Base-by-base conservation (phyloP, 1,139 yeast genomes). In the Kurtzmaniella quercitrusa region DNA sequence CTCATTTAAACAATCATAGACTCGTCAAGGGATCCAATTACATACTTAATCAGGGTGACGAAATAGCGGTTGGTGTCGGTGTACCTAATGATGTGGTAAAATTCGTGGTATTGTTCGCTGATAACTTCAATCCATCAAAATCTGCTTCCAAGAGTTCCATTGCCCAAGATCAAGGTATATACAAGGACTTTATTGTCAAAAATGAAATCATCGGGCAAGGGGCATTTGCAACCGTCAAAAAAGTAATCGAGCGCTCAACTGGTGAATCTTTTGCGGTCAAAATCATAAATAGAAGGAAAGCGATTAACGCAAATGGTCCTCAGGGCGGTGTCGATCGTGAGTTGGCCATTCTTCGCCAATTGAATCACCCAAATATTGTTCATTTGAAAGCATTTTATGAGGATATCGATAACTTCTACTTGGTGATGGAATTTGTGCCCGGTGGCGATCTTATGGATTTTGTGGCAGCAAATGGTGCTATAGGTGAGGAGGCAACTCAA, bases 361-460 rank as follows among this genome's bases (percentile, higher is more conserved):
- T 91, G 38, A 77, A 87, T 53, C 97, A 91, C 60, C 89, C 94
- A 3, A 81, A 89, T 48, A 87, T 93, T 36, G 97, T 91, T 7
- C 71, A 81, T 38, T 70, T 93, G 44, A 82, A 85, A 55, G 93
- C 89, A 7, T 88, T 86, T 53, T 89, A 82, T 57, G 96, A 89
- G 58, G 97, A 91, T 58, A 66, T 71, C 11, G 86, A 84, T 46
- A 80, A 78, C 54, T 88, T 88, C 60, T 93, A 88, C 59, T 71
- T 93, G 49, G 91, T 93, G 3, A 91, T 93, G 97, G 98, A 93
- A 57, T 84, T 84, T 53, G 94, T 93, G 16, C 84, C 95, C 1
- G 97, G 97, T 8, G 98, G 98, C n/a, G 98, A 93, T 60, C 68
- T 93, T 46, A 93, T 93, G 98, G 98, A 82, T 64, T 89, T 88